A percentile compares a stretch with the other conserved stretches of the same genome.
Conservation (phyloP, 331 rosid species). For the Pyracantha coccinea region DNA sequence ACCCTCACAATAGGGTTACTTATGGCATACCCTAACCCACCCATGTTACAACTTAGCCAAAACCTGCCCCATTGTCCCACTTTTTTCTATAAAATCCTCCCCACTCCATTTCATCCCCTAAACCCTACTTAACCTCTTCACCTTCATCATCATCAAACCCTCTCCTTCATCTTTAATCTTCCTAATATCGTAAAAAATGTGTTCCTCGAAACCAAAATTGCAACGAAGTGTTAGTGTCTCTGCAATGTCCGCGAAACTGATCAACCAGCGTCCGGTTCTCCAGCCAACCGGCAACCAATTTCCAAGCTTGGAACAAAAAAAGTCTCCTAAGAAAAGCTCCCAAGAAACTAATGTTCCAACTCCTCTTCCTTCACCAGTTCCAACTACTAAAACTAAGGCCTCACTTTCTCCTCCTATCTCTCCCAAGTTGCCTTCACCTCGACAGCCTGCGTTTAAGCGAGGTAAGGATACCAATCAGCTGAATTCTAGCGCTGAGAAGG, state of each 20-base stretch:
- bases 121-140: slow-evolving; percentile 9
- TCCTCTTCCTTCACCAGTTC: slow-evolving; percentile 4
- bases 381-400: slow-evolving; percentile 7
- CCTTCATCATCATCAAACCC: neutral
- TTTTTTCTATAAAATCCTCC: slow-evolving; percentile 12
- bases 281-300: slow-evolving; percentile 23
- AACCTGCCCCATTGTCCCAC: slow-evolving; percentile 17
- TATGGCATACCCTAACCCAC: slow-evolving; percentile 15
- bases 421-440: slow-evolving; percentile 27
- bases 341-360: neutral
- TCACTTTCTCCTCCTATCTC: slow-evolving; percentile 19
- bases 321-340: slow-evolving; percentile 6
- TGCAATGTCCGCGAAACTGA: neutral
- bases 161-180: neutral
- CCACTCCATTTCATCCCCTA: neutral
- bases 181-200: slow-evolving; percentile 2
- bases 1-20: slow-evolving; percentile 5
- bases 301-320: slow-evolving; percentile 15
- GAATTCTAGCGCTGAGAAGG: slow-evolving; percentile 17
- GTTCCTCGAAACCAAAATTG: slow-evolving; percentile 12
- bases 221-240: neutral
- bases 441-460: slow-evolving; percentile 22
- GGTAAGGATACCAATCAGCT: slow-evolving; percentile 19
- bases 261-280: slow-evolving; percentile 14
- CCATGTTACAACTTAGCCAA: slow-evolving; percentile 22